phyloP scores from a whole-genome alignment of 2,329 filamentous ascomycete genomes.

The Fusarium foetens region DNA sequence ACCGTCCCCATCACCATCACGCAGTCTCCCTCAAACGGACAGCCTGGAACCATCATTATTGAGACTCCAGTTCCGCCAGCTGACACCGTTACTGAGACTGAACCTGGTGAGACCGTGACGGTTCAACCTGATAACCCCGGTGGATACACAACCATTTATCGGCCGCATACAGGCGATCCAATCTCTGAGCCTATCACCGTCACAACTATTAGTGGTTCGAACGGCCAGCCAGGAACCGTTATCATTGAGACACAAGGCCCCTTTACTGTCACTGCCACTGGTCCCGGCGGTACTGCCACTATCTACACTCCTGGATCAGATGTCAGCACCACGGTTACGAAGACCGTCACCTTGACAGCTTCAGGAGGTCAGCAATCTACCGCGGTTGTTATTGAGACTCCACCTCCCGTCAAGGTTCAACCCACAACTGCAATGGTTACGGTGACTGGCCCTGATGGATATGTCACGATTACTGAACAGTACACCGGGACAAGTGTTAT shows the following conservation, averaged over 20 bases:
- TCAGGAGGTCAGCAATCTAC: slow-evolving; percentile 12
- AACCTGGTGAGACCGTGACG: slow-evolving; percentile 10
- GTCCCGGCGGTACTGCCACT: slow-evolving; percentile 11
- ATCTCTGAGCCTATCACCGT: slow-evolving; percentile 27
- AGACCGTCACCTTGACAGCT: slow-evolving; percentile 15
- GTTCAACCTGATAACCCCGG: slow-evolving; percentile 16
- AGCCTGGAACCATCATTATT: slow-evolving; percentile 31
- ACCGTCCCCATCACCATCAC: slow-evolving; percentile 31
- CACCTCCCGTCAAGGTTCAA: slow-evolving; percentile 17
- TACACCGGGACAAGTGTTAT: slow-evolving; percentile 18
- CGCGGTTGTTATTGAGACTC: slow-evolving; percentile 19
- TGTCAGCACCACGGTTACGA: slow-evolving; percentile 17
- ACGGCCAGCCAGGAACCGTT: slow-evolving; percentile 29
- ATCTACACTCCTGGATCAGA: slow-evolving; percentile 25
- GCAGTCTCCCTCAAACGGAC: slow-evolving; percentile 23
- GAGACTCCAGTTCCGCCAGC: slow-evolving; percentile 19
- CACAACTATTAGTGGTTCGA: slow-evolving; percentile 24
- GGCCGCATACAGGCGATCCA: slow-evolving; percentile 18
- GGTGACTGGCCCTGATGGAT: slow-evolving; percentile 4
- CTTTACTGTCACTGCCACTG: slow-evolving; percentile 18
- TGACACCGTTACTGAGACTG: slow-evolving; percentile 11
- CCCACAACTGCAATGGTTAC: slow-evolving; percentile 8
- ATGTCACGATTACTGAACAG: slow-evolving; percentile 13
- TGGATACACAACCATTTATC: slow-evolving; percentile 23
- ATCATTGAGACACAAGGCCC: slow-evolving; percentile 32